phyloP scores from a whole-genome alignment of 129 eudicot genomes.

The Lactuca sativa region DNA sequence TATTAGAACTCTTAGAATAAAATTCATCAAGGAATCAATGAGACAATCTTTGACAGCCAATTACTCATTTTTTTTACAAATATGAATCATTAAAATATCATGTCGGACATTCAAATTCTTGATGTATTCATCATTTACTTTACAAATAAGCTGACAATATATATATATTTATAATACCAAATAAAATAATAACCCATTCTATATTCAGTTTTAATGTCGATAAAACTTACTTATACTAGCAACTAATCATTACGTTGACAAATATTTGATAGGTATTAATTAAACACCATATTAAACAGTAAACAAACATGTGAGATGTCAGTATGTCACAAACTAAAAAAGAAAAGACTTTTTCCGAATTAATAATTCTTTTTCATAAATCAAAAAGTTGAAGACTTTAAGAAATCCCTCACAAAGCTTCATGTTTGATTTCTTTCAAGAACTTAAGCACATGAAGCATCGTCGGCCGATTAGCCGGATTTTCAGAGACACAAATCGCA shows the following conservation, averaged over 20 bases:
- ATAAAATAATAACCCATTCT: background rate
- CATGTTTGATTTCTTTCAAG: constrained; percentile 58
- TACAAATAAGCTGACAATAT: background rate
- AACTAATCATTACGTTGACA: background rate
- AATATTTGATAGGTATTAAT: too few species aligned
- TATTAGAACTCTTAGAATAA: too few species aligned
- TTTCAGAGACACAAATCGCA: constrained; percentile 59
- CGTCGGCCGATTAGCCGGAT: constrained; percentile 69
- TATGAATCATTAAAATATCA: too few species aligned
- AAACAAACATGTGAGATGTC: background rate
- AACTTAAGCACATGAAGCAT: constrained; percentile 67
- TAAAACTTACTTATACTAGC: too few species aligned
- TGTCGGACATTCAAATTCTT: too few species aligned
- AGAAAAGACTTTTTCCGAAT: background rate
- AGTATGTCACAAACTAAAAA: background rate
- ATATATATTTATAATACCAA: too few species aligned
- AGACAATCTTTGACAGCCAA: too few species aligned
- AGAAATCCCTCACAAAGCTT: constrained; percentile 24
- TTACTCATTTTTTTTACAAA: too few species aligned
- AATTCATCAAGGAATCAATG: too few species aligned
- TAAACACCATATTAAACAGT: background rate
- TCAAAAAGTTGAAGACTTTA: background rate
- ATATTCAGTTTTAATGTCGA: background rate
- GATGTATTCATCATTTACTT: too few species aligned
- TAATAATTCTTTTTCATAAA: too few species aligned